These are phyloP conservation scores for Boletus tomentosulus DNA, from an alignment of 768 basidiomycete species.

Conservation along the genomic window DNA sequence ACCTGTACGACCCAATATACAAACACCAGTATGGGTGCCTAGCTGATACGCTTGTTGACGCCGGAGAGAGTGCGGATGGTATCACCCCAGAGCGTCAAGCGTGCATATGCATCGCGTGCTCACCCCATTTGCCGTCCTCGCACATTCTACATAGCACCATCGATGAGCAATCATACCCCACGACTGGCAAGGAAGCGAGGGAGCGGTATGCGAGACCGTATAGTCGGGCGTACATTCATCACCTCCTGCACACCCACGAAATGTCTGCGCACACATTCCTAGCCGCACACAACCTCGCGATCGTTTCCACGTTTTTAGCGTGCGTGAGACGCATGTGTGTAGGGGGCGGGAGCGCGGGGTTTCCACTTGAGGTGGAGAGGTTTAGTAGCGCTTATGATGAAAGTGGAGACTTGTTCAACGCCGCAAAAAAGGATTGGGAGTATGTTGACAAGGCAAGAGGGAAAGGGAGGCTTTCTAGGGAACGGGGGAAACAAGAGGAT, in stretches of 20 bases:
- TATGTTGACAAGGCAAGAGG: slow-evolving; percentile 67
- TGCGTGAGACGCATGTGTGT: slow-evolving; percentile 44
- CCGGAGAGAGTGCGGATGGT: background rate
- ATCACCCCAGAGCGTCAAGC: slow-evolving; percentile 1
- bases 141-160: slow-evolving; percentile 43
- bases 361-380: slow-evolving; percentile 43
- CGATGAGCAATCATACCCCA: slow-evolving; percentile 31
- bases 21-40: slow-evolving; percentile 57
- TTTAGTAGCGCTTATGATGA: slow-evolving; percentile 55
- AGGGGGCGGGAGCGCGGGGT: slow-evolving; percentile 13
- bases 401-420: slow-evolving; percentile 40
- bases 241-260: slow-evolving; percentile 84
- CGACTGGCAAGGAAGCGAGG: background rate
- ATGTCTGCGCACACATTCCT: slow-evolving; percentile 82
- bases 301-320: slow-evolving; percentile 61
- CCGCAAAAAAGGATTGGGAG: slow-evolving; percentile 56
- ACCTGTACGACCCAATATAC: slow-evolving; percentile 60
- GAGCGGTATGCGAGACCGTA: slow-evolving; percentile 30
- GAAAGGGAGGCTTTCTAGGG: slow-evolving; percentile 68
- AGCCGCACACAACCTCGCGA: slow-evolving; percentile 67
- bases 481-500: slow-evolving; percentile 41
- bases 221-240: slow-evolving; percentile 70
- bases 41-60: slow-evolving; percentile 34
- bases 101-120: slow-evolving; percentile 57
- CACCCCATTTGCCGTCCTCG: slow-evolving; percentile 36